These are phyloP conservation scores for Botryotinia narcissicola DNA, from an alignment of 2,329 filamentous ascomycete genomes.

Conservation along the genomic window DNA sequence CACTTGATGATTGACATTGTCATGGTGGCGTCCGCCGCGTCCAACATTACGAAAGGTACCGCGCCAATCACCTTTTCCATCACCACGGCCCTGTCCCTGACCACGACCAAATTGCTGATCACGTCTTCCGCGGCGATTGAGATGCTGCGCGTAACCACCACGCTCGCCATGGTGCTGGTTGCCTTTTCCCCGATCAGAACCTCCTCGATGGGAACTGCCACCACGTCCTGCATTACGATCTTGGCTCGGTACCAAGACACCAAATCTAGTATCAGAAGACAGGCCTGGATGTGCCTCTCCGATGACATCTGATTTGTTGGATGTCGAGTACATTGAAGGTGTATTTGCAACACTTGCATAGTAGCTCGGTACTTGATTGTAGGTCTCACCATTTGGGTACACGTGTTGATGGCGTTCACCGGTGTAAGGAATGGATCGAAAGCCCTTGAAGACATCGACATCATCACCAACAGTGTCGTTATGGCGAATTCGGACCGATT, in stretches of 20 bases:
- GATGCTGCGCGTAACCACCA: not conserved
- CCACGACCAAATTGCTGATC: slow-evolving; percentile 3
- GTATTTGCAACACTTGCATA: slow-evolving; percentile 14
- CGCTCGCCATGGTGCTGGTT: not conserved
- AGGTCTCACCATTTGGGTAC: not conserved
- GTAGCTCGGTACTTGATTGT: slow-evolving; percentile 3
- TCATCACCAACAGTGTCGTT: slow-evolving; percentile 18
- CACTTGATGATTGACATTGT: not conserved
- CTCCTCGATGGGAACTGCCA: not conserved
- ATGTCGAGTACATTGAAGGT: slow-evolving; percentile 3
- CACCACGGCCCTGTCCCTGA: not conserved
- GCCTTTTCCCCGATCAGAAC: not conserved
- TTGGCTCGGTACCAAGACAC: not conserved
- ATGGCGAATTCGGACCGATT: slow-evolving; percentile 20
- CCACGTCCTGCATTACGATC: not conserved
- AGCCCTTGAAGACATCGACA: slow-evolving; percentile 7
- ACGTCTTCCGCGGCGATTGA: slow-evolving; percentile 5
- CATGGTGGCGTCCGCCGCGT: not conserved
- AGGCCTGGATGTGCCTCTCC: slow-evolving; percentile 17
- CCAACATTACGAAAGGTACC: not conserved
- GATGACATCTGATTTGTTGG: not conserved
- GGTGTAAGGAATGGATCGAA: slow-evolving; percentile 13
- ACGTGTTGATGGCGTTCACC: not conserved
- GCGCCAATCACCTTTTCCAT: not conserved
- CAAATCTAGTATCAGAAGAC: slow-evolving; percentile 15